A percentile compares a stretch with the other conserved stretches of the same genome.
Evolutionary conservation across 2,329 filamentous ascomycete species (phyloP).

Genomic region (Diaporthe amygdali): DNA sequence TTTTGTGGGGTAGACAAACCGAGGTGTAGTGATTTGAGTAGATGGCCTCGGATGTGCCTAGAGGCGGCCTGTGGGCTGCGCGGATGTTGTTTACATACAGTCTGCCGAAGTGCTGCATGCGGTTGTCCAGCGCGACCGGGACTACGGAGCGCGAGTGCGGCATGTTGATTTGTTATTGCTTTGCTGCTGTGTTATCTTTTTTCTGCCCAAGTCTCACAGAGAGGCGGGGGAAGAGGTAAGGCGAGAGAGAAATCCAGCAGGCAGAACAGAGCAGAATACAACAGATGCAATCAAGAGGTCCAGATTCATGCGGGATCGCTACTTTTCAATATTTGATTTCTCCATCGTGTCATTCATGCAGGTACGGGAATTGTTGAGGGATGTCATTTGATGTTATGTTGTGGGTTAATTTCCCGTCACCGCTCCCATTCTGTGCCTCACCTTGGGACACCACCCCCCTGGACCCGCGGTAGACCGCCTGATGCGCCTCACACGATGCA

Average conservation of each 20-base stretch:
- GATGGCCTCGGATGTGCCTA: conserved; percentile 13
- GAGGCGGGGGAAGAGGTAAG: neutral
- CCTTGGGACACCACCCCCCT: neutral
- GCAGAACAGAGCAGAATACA: neutral
- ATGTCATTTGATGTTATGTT: conserved; percentile 15
- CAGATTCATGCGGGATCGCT: neutral
- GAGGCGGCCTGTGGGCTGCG: neutral
- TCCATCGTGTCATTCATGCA: conserved; percentile 3
- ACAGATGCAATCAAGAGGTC: neutral
- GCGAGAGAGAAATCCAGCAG: neutral
- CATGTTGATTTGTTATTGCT: neutral
- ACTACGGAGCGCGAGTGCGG: neutral
- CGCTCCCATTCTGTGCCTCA: neutral
- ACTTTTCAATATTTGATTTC: neutral
- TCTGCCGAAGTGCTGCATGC: neutral
- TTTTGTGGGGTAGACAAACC: neutral
- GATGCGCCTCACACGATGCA: conserved; percentile 9
- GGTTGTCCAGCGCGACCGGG: conserved; percentile 6
- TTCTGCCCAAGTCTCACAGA: no score
- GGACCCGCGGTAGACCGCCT: neutral
- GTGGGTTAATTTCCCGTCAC: conserved; percentile 14
- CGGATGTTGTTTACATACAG: neutral
- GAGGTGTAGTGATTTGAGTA: conserved; percentile 24
- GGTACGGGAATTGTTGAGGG: neutral
- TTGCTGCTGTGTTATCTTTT: neutral